Percentiles rank a stretch among this genome's conserved stretches.
phyloP scores from a whole-genome alignment of 2,329 filamentous ascomycete species.

The Pseudogymnoascus sp. region DNA sequence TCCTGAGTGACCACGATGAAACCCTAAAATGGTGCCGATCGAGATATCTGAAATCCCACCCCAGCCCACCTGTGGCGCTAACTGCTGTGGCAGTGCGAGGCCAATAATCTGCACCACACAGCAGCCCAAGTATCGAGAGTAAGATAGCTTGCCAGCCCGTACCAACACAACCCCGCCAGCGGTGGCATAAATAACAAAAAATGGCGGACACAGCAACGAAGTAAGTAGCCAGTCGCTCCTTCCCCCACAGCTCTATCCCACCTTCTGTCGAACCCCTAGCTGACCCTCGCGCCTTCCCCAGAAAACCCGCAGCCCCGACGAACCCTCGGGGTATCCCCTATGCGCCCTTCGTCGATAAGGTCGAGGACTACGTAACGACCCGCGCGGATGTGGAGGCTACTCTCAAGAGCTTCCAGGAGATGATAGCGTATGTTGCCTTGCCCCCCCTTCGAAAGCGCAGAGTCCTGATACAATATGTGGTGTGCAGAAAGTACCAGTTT shows the following conservation, averaged over 20 bases:
- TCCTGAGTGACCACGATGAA: not conserved
- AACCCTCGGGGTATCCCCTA: conserved; percentile 78
- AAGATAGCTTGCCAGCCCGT: not conserved
- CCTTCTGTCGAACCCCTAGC: not conserved
- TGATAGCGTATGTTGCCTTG: conserved; percentile 64
- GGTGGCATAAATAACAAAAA: not conserved
- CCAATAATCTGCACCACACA: conserved; percentile 1
- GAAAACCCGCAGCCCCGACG: conserved; percentile 48
- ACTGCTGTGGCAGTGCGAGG: not conserved
- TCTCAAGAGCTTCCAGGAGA: conserved; percentile 79
- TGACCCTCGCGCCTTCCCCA: conserved; percentile 18
- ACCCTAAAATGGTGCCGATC: not conserved
- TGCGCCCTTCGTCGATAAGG: conserved; percentile 79
- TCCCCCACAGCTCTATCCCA: not conserved
- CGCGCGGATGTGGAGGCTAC: conserved; percentile 73
- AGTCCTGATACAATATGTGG: conserved; percentile 26
- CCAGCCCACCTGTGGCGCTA: not conserved
- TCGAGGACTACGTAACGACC: conserved; percentile 78
- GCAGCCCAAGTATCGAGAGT: not conserved
- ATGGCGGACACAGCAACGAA: conserved; percentile 25
- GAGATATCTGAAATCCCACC: not conserved
- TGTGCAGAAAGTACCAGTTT: conserved; percentile 90
- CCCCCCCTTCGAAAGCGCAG: not conserved
- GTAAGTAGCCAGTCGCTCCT: conserved; percentile 15
- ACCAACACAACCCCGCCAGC: not conserved